Percentiles rank a stretch among this genome's conserved stretches.
phyloP scores from a whole-genome alignment of 345 rosid species.

The Viola odorata region DNA sequence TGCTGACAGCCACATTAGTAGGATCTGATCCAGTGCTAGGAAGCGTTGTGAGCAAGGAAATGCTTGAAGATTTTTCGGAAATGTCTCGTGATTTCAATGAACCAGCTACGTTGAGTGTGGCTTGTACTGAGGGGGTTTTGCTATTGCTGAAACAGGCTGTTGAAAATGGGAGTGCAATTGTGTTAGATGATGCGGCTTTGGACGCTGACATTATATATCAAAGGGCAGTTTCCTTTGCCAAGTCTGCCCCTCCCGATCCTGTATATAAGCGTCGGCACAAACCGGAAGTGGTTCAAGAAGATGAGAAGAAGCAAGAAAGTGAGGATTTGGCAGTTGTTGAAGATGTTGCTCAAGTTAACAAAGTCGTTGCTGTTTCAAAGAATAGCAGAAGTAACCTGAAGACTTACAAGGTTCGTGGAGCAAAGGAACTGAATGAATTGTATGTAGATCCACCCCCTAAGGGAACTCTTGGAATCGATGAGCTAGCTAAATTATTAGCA shows the following conservation, averaged over 20 bases:
- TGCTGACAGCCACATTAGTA: constrained; percentile 5
- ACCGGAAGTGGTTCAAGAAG: constrained; percentile 30
- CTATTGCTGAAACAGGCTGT: constrained; percentile 61
- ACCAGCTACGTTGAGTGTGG: constrained; percentile 11
- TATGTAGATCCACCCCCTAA: constrained; percentile 30
- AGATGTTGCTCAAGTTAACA: constrained; percentile 12
- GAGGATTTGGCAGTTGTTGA: constrained; percentile 10
- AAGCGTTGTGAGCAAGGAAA: constrained; percentile 10
- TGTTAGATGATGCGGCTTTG: constrained; percentile 40
- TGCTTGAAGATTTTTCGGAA: constrained; percentile 23
- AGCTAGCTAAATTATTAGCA: constrained; percentile 76
- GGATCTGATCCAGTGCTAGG: constrained; percentile 5
- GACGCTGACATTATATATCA: constrained; percentile 59
- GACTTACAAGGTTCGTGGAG: constrained; percentile 15
- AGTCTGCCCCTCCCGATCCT: constrained; percentile 56
- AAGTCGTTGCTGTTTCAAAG: constrained; percentile 18
- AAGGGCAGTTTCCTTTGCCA: constrained; percentile 50
- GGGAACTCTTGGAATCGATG: constrained; percentile 73
- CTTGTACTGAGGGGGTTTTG: constrained; percentile 36
- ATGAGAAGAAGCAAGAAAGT: constrained; percentile 28
- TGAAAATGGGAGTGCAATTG: constrained; percentile 58
- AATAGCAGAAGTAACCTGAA: constrained; percentile 17
- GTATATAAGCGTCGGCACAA: constrained; percentile 39
- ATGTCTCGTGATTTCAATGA: constrained; percentile 16
- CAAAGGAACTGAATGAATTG: constrained; percentile 22